A percentile compares a stretch with the other conserved stretches of the same genome.
These are phyloP conservation scores for Cladorrhinum sp. DNA, from an alignment of 2,329 filamentous ascomycete genomes.

Conservation along the genomic window DNA sequence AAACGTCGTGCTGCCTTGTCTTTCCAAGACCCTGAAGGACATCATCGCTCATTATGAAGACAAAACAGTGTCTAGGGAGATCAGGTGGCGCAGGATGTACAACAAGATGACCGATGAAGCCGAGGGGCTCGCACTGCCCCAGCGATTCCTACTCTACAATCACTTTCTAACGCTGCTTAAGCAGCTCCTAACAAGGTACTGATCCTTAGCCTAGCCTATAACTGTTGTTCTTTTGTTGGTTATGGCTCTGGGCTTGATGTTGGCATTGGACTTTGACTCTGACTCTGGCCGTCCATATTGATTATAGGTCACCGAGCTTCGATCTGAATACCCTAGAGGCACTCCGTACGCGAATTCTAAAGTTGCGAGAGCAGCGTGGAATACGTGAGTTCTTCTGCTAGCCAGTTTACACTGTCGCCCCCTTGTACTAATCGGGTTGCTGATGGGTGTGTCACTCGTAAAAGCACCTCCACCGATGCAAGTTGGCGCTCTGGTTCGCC, in stretches of 20 bases:
- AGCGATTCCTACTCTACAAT: conserved; percentile 55
- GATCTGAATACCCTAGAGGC: conserved; percentile 54
- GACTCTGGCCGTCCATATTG: background rate
- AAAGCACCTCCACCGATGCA: conserved; percentile 37
- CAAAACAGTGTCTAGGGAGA: conserved; percentile 43
- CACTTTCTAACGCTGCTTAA: conserved; percentile 49
- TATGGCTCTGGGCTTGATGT: too few species aligned
- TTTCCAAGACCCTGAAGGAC: conserved; percentile 51
- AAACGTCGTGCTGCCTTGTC: conserved; percentile 54
- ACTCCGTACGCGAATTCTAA: conserved; percentile 46
- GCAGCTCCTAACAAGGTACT: conserved; percentile 50
- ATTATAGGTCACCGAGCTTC: conserved; percentile 36
- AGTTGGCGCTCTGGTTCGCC: conserved; percentile 34
- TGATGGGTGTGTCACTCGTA: conserved; percentile 6
- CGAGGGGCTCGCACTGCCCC: conserved; percentile 47
- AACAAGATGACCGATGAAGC: conserved; percentile 53
- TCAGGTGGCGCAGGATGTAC: conserved; percentile 59
- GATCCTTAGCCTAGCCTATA: background rate
- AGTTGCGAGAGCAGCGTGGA: conserved; percentile 50
- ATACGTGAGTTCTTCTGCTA: conserved; percentile 44
- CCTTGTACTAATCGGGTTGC: background rate
- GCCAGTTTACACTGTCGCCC: background rate
- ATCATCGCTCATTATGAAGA: conserved; percentile 53
- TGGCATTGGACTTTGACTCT: background rate
- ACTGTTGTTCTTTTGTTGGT: too few species aligned